Conservation (phyloP, 169 alveolate genomes). For the Plasmodium knowlesi region DNA sequence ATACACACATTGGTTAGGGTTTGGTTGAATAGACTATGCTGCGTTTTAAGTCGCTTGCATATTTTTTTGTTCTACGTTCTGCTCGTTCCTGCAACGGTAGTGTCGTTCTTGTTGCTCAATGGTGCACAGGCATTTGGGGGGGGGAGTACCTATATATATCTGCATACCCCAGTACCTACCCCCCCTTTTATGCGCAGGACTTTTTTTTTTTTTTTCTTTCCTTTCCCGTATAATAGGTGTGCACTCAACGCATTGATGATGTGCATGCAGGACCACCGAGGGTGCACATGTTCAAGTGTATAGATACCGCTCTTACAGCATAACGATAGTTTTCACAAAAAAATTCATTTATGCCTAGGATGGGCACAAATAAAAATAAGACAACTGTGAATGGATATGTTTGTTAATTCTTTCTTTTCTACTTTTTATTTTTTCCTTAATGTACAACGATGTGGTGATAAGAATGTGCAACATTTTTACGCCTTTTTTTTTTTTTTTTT, state of each 20-base stretch:
- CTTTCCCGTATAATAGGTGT: background rate
- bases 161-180: background rate
- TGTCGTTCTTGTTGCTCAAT: background rate
- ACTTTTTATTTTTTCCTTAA: background rate
- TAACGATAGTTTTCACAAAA: background rate
- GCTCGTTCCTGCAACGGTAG: background rate
- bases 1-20: background rate
- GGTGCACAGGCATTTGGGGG: background rate
- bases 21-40: background rate
- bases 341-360: background rate
- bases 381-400: background rate
- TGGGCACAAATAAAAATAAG: background rate
- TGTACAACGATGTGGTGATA: background rate
- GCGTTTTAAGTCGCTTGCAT: background rate
- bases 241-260: background rate
- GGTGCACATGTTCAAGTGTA: background rate
- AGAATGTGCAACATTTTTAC: background rate
- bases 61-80: background rate
- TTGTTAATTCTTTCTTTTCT: background rate
- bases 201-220: background rate
- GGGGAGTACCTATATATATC: background rate
- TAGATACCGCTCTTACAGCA: background rate
- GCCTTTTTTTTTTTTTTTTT: background rate
- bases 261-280: background rate
- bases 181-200: background rate